phyloP scores from a whole-genome alignment of 176 grass and related monocot species.

The Raddia distichophylla region DNA sequence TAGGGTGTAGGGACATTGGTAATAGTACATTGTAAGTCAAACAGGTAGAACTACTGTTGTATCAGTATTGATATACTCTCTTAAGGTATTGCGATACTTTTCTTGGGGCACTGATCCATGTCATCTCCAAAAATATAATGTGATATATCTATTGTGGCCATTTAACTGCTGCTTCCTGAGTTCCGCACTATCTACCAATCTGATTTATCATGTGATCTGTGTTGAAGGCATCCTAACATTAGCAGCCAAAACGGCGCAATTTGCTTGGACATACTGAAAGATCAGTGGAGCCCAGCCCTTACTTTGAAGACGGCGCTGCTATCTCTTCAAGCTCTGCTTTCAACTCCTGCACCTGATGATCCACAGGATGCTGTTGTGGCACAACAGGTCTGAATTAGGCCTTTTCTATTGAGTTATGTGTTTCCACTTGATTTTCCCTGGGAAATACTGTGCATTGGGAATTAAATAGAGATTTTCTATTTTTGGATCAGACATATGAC shows the following conservation, averaged over 20 bases:
- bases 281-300: slow-evolving; percentile 99
- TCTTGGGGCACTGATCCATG: neutral
- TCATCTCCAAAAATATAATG: neutral
- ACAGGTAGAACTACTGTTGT: neutral
- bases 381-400: slow-evolving; percentile 66
- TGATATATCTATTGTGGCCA: neutral
- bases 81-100: neutral
- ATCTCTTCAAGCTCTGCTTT: slow-evolving; percentile 95
- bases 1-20: neutral
- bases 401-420: slow-evolving; percentile 22
- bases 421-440: neutral
- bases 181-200: neutral
- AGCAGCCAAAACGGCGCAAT: slow-evolving; percentile 99
- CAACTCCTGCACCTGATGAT: slow-evolving; percentile 89
- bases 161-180: neutral
- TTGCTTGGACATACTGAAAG: slow-evolving; percentile 99
- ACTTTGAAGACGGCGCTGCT: slow-evolving; percentile 92
- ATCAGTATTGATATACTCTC: neutral
- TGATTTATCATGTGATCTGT: slow-evolving; percentile 44
- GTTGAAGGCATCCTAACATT: slow-evolving; percentile 96
- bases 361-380: slow-evolving; percentile 99
- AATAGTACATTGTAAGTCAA: slow-evolving; percentile 1
- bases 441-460: neutral
- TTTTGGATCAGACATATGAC: neutral
- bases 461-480: neutral